These are phyloP conservation scores for Apiospora phragmitis DNA, from an alignment of 2,329 filamentous ascomycete genomes.

Conservation along the genomic window DNA sequence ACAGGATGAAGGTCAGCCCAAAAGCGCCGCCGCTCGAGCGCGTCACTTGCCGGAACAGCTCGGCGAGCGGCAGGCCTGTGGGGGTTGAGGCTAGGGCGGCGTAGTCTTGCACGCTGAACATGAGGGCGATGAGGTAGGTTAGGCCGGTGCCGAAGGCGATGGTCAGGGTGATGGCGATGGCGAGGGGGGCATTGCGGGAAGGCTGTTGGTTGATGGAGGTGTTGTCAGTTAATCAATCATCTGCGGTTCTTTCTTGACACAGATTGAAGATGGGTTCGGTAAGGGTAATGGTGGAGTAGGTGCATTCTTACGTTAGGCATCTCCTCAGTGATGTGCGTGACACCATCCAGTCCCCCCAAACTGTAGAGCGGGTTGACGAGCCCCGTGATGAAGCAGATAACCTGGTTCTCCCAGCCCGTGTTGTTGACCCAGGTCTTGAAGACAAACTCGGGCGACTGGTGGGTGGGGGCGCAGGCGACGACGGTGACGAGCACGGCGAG, in stretches of 20 bases:
- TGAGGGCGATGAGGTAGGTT: slow-evolving; percentile 50
- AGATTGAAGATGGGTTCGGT: neutral
- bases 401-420: slow-evolving; percentile 51
- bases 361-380: slow-evolving; percentile 49
- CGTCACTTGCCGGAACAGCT: slow-evolving; percentile 47
- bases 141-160: slow-evolving; percentile 52
- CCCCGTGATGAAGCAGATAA: slow-evolving; percentile 51
- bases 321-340: slow-evolving; percentile 44
- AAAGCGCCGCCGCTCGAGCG: slow-evolving; percentile 41
- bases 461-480: slow-evolving; percentile 43
- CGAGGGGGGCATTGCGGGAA: slow-evolving; percentile 37
- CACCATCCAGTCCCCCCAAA: slow-evolving; percentile 47
- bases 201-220: neutral
- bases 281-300: too few species aligned
- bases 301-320: neutral
- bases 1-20: slow-evolving; percentile 41
- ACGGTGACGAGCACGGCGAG: slow-evolving; percentile 49
- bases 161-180: slow-evolving; percentile 43
- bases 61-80: slow-evolving; percentile 39
- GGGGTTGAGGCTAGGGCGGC: slow-evolving; percentile 42
- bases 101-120: slow-evolving; percentile 53
- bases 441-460: slow-evolving; percentile 48
- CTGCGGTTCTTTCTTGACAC: too few species aligned
- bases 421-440: slow-evolving; percentile 55
- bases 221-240: neutral